phyloP scores from a whole-genome alignment of 495 filamentous ascomycete species.

The Podospora anserina region DNA sequence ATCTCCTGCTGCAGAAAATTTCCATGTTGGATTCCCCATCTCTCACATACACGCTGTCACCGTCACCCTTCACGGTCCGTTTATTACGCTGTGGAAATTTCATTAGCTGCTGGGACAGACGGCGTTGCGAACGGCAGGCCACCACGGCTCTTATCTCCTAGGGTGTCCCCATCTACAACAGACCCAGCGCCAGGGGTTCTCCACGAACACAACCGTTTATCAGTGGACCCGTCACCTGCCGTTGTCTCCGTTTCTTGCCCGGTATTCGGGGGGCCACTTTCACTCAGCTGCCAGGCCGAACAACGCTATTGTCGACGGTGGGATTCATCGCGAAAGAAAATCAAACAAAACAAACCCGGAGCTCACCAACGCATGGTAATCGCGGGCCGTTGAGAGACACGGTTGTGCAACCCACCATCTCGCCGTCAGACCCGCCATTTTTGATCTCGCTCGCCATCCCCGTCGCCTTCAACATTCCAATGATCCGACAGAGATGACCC shows the following conservation, averaged over 20 bases:
- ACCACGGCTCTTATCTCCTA: background rate
- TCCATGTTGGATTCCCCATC: background rate
- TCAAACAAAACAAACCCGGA: background rate
- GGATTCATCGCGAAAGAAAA: background rate
- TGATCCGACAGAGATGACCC: conserved; percentile 15
- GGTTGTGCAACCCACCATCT: background rate
- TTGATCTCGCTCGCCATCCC: background rate
- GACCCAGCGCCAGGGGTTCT: background rate
- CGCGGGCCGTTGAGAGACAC: background rate
- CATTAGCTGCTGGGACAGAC: background rate
- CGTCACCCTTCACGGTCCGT: background rate
- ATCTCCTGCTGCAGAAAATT: background rate
- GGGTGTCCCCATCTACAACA: background rate
- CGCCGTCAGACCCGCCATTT: background rate
- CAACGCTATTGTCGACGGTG: background rate
- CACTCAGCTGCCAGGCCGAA: background rate
- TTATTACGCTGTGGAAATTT: background rate
- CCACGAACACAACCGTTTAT: background rate
- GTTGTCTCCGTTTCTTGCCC: background rate
- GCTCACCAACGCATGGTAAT: background rate
- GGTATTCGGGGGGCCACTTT: background rate
- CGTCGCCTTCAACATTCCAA: background rate
- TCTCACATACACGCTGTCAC: background rate
- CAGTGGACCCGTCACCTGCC: background rate
- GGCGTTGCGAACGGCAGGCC: background rate